Evolutionary conservation across 176 grass and related monocot genomes (phyloP).

Genomic region (Lolium rigidum): DNA sequence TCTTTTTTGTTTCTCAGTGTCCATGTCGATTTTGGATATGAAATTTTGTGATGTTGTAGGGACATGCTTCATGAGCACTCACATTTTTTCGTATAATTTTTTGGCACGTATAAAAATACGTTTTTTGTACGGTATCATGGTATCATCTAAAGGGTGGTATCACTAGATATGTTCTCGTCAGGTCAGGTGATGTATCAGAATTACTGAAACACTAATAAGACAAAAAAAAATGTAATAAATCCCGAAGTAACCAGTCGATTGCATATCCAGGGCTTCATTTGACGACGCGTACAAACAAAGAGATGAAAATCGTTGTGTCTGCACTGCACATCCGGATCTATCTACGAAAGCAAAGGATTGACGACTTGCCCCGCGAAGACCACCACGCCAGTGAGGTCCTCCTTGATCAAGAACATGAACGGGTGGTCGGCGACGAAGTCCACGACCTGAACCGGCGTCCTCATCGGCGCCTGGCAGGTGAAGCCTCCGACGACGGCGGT

Average conservation of each 20-base stretch:
- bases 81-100: too few species aligned
- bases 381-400: not conserved
- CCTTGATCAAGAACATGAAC: not conserved
- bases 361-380: not conserved
- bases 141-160: too few species aligned
- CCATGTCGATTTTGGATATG: too few species aligned
- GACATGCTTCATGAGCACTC: too few species aligned
- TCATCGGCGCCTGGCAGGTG: not conserved
- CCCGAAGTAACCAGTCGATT: not conserved
- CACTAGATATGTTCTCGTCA: too few species aligned
- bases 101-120: too few species aligned
- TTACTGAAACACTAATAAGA: too few species aligned
- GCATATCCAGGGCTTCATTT: not conserved
- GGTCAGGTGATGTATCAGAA: too few species aligned
- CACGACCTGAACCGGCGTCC: not conserved
- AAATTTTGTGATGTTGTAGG: too few species aligned
- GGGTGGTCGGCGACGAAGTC: not conserved
- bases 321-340: not conserved
- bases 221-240: too few species aligned
- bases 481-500: not conserved
- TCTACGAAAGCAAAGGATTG: not conserved
- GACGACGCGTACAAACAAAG: not conserved
- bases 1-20: too few species aligned
- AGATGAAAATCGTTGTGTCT: not conserved
- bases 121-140: too few species aligned